Evolutionary conservation across 1,139 yeast species (phyloP).

Genomic region (Pichia sp.): DNA sequence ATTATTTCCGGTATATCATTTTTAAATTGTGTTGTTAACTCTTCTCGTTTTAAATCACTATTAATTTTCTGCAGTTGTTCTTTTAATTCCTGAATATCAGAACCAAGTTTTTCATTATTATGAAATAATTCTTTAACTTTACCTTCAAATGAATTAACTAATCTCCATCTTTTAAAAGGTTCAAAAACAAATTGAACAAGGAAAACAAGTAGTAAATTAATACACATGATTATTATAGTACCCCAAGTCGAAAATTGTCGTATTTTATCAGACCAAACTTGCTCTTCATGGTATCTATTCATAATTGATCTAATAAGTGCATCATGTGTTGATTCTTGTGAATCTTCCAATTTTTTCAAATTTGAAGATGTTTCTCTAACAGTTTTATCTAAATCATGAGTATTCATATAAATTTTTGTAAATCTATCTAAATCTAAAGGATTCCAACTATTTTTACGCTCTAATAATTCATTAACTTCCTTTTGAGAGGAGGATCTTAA

Average conservation of each 20-base stretch:
- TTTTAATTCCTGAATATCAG: slow-evolving; percentile 18
- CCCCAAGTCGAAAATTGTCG: slow-evolving; percentile 96
- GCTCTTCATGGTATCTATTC: slow-evolving; percentile 92
- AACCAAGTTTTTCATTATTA: slow-evolving; percentile 17
- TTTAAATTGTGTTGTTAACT: neutral
- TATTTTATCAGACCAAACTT: slow-evolving; percentile 95
- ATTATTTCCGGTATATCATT: neutral
- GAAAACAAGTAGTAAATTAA: slow-evolving; percentile 70
- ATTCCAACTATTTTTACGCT: slow-evolving; percentile 79
- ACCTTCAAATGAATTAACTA: slow-evolving; percentile 78
- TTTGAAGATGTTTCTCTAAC: slow-evolving; percentile 49
- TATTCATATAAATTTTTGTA: slow-evolving; percentile 72
- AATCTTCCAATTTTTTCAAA: slow-evolving; percentile 52
- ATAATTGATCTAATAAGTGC: slow-evolving; percentile 70
- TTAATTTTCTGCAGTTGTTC: slow-evolving; percentile 12
- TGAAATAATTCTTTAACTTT: slow-evolving; percentile 58
- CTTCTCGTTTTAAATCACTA: neutral
- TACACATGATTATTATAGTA: slow-evolving; percentile 83
- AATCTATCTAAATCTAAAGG: slow-evolving; percentile 74
- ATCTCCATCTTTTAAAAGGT: slow-evolving; percentile 83
- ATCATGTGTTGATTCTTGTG: slow-evolving; percentile 65
- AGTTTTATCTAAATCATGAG: slow-evolving; percentile 63
- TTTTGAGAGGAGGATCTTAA: slow-evolving; percentile 67
- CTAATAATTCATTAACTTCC: slow-evolving; percentile 81
- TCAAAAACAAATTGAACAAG: slow-evolving; percentile 83